Base-by-base conservation (phyloP, 2,329 filamentous ascomycete genomes). In the Fulvia fulva region DNA sequence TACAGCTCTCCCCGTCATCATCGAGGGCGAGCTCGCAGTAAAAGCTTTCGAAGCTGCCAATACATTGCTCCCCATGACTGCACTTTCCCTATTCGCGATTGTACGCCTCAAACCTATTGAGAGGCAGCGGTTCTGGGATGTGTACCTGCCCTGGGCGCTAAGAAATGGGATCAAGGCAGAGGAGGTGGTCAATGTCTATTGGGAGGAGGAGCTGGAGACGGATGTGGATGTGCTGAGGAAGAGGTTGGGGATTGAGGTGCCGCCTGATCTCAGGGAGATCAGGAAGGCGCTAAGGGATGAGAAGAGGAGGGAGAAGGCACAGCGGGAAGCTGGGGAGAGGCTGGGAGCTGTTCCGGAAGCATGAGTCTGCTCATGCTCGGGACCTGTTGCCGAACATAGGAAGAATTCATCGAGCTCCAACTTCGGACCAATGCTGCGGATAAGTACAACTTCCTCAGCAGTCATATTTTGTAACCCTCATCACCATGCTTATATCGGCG, bases 21-120 rank as follows among this genome's bases (percentile, higher is more conserved):
- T 91, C n/a, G 94, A 99, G 78, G 94, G 94, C 25, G 94, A 99
- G 79, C 83, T 99, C 12, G 94, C 93, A n/a, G 82, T 99, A 66
- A 99, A 99, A 77, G 91, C 92, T 0, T 96, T 99, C 66, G 94
- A 99, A 77, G 99, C 96, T 73, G 86, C 91, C 25, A 99, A 97
- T 71, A 97, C 92, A 1, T 76, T 95, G 32, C 77, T 99, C 55
- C 94, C 94, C 0, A 99, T 99, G 94, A 96, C 94, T 8, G 94
- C 90, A 0, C 74, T 99, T 63, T 91, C 88, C 70, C 80, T 95
- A 53, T 84, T 92, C 58, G 91, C 92, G 2, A 79, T 84, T 12
- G 74, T 85, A 34, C 80, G 83, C 34, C 72, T 90, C 70, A 89
- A 88, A 71, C 79, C 80, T 28, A 80, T 78, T 14, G 86, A 89